Conservation (phyloP, 306 rosid species). For the Dalbergia cultrata region DNA sequence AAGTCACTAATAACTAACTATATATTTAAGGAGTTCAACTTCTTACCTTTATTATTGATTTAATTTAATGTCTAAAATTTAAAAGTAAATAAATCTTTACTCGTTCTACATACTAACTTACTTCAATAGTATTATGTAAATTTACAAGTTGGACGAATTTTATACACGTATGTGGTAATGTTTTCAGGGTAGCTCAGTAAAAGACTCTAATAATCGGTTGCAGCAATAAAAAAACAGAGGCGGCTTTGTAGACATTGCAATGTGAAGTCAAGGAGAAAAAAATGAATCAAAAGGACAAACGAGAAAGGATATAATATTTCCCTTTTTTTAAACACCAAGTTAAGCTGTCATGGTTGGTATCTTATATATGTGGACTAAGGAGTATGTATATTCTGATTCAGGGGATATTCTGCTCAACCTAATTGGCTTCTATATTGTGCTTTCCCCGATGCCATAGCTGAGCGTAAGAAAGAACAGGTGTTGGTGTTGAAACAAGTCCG, state of each 20-base stretch:
- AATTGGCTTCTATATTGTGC: not conserved
- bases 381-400: not conserved
- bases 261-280: not conserved
- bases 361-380: not conserved
- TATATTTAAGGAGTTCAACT: no score
- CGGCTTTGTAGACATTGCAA: not conserved
- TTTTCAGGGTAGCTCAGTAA: not conserved
- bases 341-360: not conserved
- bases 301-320: not conserved
- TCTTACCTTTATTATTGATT: no score
- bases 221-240: no score
- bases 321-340: not conserved
- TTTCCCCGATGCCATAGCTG: not conserved
- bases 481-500: constrained; percentile 1
- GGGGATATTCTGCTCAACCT: not conserved
- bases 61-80: no score
- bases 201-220: no score
- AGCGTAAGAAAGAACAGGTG: not conserved
- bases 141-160: no score
- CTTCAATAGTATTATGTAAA: no score
- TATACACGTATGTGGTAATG: not conserved
- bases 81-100: no score
- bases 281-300: not conserved
- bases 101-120: no score
- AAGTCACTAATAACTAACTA: no score